A percentile compares a stretch with the other conserved stretches of the same genome.
phyloP scores from a whole-genome alignment of 225 moss, liverwort and hornwort genomes.

The Bryum argenteum region DNA sequence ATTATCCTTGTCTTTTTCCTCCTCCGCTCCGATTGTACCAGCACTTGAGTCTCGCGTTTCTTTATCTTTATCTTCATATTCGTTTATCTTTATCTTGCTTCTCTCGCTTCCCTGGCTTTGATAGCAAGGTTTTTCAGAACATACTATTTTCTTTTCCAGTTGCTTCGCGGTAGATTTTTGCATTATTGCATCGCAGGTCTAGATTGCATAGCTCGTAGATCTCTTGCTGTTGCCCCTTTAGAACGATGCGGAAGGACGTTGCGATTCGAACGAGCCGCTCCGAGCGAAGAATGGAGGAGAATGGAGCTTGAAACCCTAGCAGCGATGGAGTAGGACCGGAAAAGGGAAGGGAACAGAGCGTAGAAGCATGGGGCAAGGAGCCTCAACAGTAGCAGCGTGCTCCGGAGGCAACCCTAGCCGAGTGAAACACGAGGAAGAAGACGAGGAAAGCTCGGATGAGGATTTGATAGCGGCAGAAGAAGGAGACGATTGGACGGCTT shows the following conservation, averaged over 20 bases:
- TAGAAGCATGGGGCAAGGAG: slow-evolving; percentile 59
- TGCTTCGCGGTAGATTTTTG: slow-evolving; percentile 15
- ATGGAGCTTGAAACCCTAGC: slow-evolving; percentile 39
- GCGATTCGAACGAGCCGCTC: neutral
- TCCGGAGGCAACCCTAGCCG: slow-evolving; percentile 51
- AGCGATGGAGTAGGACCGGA: slow-evolving; percentile 6
- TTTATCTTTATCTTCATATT: neutral
- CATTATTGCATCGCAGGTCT: slow-evolving; percentile 39
- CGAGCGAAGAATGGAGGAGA: neutral
- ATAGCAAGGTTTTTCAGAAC: neutral
- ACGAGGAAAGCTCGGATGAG: slow-evolving; percentile 21
- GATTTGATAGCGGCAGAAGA: slow-evolving; percentile 48
- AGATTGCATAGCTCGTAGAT: slow-evolving; percentile 17
- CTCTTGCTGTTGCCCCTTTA: too few relatives aligned
- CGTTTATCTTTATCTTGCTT: slow-evolving; percentile 15
- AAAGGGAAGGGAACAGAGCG: neutral
- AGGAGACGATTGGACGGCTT: slow-evolving; percentile 66
- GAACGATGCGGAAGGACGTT: neutral
- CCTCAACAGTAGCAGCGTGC: slow-evolving; percentile 60
- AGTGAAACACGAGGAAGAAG: slow-evolving; percentile 41
- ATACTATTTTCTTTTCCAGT: neutral
- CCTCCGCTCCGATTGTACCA: neutral
- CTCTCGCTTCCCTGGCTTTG: neutral
- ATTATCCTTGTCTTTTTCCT: neutral
- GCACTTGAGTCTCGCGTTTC: neutral